A percentile compares a stretch with the other conserved stretches of the same genome.
Evolutionary conservation across 345 rosid genomes (phyloP).

Genomic region (Citrus australasica): DNA sequence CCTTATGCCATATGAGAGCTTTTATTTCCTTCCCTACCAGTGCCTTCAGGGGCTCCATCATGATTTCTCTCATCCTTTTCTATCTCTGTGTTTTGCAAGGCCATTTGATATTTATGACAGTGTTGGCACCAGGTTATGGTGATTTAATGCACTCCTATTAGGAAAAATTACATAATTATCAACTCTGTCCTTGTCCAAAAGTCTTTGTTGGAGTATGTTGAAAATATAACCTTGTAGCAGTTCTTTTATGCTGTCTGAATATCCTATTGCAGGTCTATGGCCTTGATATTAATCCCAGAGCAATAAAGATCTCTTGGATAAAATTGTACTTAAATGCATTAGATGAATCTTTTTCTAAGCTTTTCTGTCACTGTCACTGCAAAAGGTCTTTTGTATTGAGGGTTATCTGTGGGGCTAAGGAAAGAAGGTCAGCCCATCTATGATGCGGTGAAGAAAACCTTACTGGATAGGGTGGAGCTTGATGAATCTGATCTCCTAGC

Average conservation of each 20-base stretch:
- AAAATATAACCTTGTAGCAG: neutral
- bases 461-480: constrained; percentile 92
- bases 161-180: neutral
- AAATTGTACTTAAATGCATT: constrained; percentile 88
- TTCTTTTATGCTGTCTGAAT: constrained; percentile 5
- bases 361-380: too few relatives aligned
- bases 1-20: neutral
- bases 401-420: too few relatives aligned
- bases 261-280: constrained; percentile 69
- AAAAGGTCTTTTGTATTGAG: too few relatives aligned
- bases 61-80: neutral
- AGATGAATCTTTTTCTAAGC: constrained; percentile 38
- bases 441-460: constrained; percentile 82
- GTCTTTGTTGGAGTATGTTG: neutral
- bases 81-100: neutral
- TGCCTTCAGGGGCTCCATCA: neutral
- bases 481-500: constrained; percentile 89
- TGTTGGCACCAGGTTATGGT: neutral
- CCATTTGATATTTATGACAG: neutral
- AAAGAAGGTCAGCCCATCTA: constrained; percentile 63
- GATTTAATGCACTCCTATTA: neutral
- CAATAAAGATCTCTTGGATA: constrained; percentile 71
- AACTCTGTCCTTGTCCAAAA: neutral
- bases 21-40: neutral
- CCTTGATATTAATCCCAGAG: constrained; percentile 94